Conservation (phyloP, 2,329 filamentous ascomycete species). For the Alternaria brassicae region DNA sequence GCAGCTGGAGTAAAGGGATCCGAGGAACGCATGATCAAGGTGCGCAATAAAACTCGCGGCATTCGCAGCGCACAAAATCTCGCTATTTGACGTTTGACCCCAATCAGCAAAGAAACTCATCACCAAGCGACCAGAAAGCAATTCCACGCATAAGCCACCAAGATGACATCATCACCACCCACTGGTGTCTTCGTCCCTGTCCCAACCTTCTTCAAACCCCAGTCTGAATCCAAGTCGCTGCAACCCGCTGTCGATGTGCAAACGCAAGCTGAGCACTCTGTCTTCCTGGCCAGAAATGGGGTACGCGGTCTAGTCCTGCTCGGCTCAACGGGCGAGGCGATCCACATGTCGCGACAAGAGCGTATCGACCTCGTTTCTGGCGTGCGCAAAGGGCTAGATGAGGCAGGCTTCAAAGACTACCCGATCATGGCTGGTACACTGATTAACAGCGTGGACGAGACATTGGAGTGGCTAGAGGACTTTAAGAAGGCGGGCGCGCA, state of each 20-base stretch:
- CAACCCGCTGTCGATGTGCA: constrained; percentile 64
- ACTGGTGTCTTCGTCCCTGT: constrained; percentile 54
- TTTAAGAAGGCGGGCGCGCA: constrained; percentile 65
- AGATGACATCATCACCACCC: constrained; percentile 42
- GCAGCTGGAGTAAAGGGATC: constrained; percentile 31
- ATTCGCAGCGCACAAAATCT: background rate
- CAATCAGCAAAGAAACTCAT: background rate
- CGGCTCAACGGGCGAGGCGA: constrained; percentile 69
- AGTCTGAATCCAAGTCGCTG: constrained; percentile 53
- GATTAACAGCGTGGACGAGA: constrained; percentile 68
- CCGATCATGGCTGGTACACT: constrained; percentile 69
- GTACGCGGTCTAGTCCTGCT: constrained; percentile 68
- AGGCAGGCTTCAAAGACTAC: constrained; percentile 64
- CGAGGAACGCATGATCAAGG: constrained; percentile 30
- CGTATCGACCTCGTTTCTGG: constrained; percentile 63
- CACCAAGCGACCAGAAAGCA: background rate
- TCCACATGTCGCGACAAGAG: constrained; percentile 67
- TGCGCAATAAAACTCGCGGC: constrained; percentile 4
- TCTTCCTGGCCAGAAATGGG: constrained; percentile 67
- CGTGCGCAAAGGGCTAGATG: constrained; percentile 63
- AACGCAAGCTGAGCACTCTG: constrained; percentile 64
- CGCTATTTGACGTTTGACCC: background rate
- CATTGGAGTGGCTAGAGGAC: constrained; percentile 63
- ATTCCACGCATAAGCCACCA: constrained; percentile 17
- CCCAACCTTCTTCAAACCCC: constrained; percentile 69